Conservation (phyloP, 1,139 yeast species). For the Wickerhamomyces sp. region DNA sequence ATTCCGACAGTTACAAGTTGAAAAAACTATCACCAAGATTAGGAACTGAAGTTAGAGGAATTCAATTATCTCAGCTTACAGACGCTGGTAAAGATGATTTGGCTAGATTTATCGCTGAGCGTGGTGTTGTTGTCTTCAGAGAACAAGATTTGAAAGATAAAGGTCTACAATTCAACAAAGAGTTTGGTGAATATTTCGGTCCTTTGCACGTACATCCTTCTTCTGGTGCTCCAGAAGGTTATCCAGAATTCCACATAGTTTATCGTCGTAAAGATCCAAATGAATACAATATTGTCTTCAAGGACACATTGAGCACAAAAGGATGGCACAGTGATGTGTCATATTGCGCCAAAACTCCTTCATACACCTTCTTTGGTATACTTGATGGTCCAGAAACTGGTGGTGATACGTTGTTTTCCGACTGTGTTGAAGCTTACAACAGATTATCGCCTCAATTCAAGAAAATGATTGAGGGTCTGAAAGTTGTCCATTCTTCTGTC, state of each 20-base stretch:
- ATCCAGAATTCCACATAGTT: slow-evolving; percentile 59
- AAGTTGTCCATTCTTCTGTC: slow-evolving; percentile 63
- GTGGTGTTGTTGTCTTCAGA: slow-evolving; percentile 67
- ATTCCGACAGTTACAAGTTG: slow-evolving; percentile 4
- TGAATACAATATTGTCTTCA: slow-evolving; percentile 34
- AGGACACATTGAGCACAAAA: slow-evolving; percentile 33
- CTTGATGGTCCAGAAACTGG: slow-evolving; percentile 61
- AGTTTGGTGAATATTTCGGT: slow-evolving; percentile 63
- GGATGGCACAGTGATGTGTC: slow-evolving; percentile 69
- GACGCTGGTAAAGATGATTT: slow-evolving; percentile 58
- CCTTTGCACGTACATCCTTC: slow-evolving; percentile 72
- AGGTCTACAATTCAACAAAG: slow-evolving; percentile 50
- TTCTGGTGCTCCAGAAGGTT: slow-evolving; percentile 58
- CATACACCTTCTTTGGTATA: slow-evolving; percentile 57
- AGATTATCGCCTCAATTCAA: slow-evolving; percentile 60
- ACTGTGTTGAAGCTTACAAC: slow-evolving; percentile 63
- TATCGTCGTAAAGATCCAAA: slow-evolving; percentile 47
- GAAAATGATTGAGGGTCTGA: slow-evolving; percentile 49
- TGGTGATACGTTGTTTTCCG: slow-evolving; percentile 71
- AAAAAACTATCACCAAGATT: slow-evolving; percentile 43
- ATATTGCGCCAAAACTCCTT: slow-evolving; percentile 46
- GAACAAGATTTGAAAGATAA: slow-evolving; percentile 57
- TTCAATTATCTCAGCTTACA: slow-evolving; percentile 51
- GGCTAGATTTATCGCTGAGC: slow-evolving; percentile 58
- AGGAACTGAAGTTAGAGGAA: slow-evolving; percentile 58